Conservation (phyloP, 805 yeast species). For the Candida mattraensis region DNA sequence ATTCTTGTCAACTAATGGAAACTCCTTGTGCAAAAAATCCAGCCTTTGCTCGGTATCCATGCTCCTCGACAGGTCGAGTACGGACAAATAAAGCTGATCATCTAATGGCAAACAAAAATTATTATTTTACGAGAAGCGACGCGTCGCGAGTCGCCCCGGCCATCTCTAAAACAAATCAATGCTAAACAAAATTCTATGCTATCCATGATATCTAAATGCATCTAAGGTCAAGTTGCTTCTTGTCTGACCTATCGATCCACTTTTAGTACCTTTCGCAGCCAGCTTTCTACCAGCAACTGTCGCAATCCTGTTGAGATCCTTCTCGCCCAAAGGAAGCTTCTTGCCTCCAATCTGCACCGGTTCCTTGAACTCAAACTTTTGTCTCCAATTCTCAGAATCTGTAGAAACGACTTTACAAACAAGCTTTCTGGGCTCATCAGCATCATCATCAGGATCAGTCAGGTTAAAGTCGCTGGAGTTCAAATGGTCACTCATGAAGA, state of each 20-base stretch:
- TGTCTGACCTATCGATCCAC: neutral
- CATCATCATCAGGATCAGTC: slow-evolving; percentile 31
- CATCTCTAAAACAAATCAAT: neutral
- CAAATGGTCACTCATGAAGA: slow-evolving; percentile 6
- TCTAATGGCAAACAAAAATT: no score
- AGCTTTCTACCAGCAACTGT: neutral
- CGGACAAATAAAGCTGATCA: no score
- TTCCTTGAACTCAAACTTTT: slow-evolving; percentile 6
- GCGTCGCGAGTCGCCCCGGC: no score
- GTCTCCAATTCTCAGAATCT: slow-evolving; percentile 5
- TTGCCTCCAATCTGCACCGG: neutral
- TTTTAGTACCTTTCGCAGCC: slow-evolving; percentile 1
- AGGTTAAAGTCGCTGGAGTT: slow-evolving; percentile 32
- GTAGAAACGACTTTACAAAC: no score
- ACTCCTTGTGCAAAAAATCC: slow-evolving; percentile 33
- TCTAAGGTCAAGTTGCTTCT: neutral
- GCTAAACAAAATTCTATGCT: no score
- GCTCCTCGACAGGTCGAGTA: no score
- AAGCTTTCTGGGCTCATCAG: no score
- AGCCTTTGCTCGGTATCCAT: slow-evolving; percentile 42
- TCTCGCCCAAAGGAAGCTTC: slow-evolving; percentile 1
- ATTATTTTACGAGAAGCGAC: no score
- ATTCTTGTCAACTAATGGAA: slow-evolving; percentile 44
- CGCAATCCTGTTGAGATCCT: slow-evolving; percentile 2
- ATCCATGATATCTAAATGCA: no score